Conservation (phyloP, 768 basidiomycete species). For the Mycena belliarum region DNA sequence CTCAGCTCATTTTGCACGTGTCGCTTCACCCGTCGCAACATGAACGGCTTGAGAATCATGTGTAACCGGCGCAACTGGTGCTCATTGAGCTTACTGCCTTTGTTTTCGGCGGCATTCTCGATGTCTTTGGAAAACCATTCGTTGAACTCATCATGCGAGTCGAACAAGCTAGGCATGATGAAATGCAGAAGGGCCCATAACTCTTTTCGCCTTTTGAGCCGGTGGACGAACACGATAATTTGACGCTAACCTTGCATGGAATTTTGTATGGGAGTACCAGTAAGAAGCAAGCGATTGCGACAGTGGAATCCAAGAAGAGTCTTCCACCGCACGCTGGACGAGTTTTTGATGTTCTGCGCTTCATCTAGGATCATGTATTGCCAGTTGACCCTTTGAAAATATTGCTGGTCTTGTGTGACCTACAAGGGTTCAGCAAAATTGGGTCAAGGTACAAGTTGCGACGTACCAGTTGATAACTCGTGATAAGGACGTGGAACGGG, state of each 20-base stretch:
- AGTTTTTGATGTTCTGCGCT: conserved; percentile 99
- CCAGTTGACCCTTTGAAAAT: conserved; percentile 98
- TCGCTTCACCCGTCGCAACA: conserved; percentile 94
- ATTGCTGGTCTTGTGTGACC: conserved; percentile 96
- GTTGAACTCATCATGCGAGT: conserved; percentile 98
- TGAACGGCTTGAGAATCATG: conserved; percentile 99
- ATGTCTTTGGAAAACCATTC: conserved; percentile 99
- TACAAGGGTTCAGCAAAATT: conserved; percentile 29
- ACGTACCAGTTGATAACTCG: conserved; percentile 91
- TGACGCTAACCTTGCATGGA: conserved; percentile 90
- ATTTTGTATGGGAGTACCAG: conserved; percentile 98
- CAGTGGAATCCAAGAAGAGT: conserved; percentile 94
- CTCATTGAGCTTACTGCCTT: conserved; percentile 89
- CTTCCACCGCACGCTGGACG: conserved; percentile 95
- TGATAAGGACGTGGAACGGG: conserved; percentile 95
- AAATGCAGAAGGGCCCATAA: conserved; percentile 98
- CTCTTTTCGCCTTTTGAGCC: conserved; percentile 49
- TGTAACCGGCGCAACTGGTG: conserved; percentile 93
- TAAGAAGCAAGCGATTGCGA: conserved; percentile 90
- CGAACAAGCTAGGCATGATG: conserved; percentile 99
- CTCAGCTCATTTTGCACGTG: conserved; percentile 99
- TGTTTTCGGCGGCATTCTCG: conserved; percentile 91
- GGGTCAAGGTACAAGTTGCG: background rate
- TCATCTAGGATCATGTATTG: conserved; percentile 99
- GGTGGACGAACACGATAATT: conserved; percentile 2